Evolutionary conservation across 129 eudicot species (phyloP).

Genomic region (Calendula officinalis): DNA sequence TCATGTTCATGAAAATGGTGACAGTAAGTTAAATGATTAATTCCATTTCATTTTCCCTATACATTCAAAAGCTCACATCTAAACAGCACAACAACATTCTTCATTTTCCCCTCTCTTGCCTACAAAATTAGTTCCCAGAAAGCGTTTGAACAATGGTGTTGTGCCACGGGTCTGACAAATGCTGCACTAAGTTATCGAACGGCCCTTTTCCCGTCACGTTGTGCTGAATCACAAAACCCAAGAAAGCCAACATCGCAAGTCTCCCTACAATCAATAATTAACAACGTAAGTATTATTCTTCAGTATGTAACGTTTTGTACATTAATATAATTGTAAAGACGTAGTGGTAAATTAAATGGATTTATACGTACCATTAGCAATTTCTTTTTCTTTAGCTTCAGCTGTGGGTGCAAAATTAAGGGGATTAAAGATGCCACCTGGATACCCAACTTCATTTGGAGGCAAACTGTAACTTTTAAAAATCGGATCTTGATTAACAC

Average conservation of each 20-base stretch:
- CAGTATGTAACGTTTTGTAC: neutral
- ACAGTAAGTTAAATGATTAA: too few species aligned
- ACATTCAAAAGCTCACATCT: too few species aligned
- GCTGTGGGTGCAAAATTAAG: constrained; percentile 76
- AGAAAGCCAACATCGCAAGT: constrained; percentile 96
- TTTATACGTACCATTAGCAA: constrained; percentile 75
- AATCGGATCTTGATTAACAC: constrained; percentile 93
- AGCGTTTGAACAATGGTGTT: constrained; percentile 91
- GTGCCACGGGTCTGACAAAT: constrained; percentile 99
- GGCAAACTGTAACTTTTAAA: constrained; percentile 90
- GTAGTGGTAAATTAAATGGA: neutral
- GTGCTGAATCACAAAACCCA: constrained; percentile 90
- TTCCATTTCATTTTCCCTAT: too few species aligned
- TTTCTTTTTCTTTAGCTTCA: constrained; percentile 87
- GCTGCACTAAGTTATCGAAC: constrained; percentile 94
- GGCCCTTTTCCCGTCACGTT: constrained; percentile 94
- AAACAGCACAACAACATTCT: neutral
- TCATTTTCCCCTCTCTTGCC: neutral
- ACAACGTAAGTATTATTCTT: neutral
- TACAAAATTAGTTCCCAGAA: constrained; percentile 26
- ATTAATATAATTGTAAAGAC: too few species aligned
- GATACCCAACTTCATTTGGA: constrained; percentile 86
- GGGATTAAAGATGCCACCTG: constrained; percentile 92
- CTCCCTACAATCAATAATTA: constrained; percentile 56
- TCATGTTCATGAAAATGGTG: too few species aligned